These are phyloP conservation scores for Naematelia aurantialba DNA, from an alignment of 768 basidiomycete genomes.

Conservation along the genomic window DNA sequence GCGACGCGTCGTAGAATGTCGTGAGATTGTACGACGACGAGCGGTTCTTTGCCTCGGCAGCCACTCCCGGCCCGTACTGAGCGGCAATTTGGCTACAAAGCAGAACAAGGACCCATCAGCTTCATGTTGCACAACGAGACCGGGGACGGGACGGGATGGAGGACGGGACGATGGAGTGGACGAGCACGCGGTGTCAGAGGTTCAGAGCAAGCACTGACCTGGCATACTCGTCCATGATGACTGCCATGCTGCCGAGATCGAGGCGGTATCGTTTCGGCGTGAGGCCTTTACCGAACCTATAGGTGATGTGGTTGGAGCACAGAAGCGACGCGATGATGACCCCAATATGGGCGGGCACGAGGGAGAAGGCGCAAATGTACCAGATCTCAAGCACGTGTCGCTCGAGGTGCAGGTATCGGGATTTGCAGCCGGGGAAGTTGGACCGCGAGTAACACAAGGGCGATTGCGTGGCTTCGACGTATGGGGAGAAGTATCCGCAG, in stretches of 20 bases:
- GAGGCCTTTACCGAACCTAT: conserved; percentile 82
- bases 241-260: conserved; percentile 68
- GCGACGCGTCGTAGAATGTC: neutral
- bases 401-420: conserved; percentile 61
- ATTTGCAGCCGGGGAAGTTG: conserved; percentile 70
- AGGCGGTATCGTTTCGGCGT: conserved; percentile 79
- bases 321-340: conserved; percentile 64
- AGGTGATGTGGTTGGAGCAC: conserved; percentile 79
- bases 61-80: conserved; percentile 66
- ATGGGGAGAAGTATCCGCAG: conserved; percentile 77
- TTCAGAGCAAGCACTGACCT: conserved; percentile 55
- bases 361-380: conserved; percentile 63
- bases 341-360: conserved; percentile 66
- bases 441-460: conserved; percentile 72
- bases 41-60: conserved; percentile 59
- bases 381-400: conserved; percentile 58
- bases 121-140: conserved; percentile 1
- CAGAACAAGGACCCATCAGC: neutral
- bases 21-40: conserved; percentile 53
- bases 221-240: conserved; percentile 81
- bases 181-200: no score
- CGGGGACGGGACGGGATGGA: neutral
- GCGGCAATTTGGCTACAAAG: conserved; percentile 64
- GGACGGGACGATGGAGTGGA: neutral
- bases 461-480: conserved; percentile 71